Conservation (phyloP, 2,329 filamentous ascomycete genomes). For the Microdochium trichocladiopsis region DNA sequence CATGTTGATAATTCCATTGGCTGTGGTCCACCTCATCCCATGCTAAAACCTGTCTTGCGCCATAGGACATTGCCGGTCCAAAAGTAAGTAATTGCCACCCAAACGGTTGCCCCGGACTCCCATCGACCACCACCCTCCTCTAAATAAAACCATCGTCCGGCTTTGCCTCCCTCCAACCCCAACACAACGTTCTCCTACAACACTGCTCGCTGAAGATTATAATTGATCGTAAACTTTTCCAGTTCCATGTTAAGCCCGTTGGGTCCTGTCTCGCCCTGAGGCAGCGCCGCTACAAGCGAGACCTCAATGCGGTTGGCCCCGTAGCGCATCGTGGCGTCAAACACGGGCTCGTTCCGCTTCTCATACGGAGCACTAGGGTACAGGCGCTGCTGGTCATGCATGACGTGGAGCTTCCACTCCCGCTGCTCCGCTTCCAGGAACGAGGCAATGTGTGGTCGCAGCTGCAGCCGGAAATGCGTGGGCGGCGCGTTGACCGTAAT, state of each 20-base stretch:
- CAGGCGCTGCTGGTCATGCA: slow-evolving; percentile 60
- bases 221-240: slow-evolving; percentile 71
- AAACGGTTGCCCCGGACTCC: no score
- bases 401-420: slow-evolving; percentile 71
- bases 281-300: slow-evolving; percentile 67
- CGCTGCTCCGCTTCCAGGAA: slow-evolving; percentile 53
- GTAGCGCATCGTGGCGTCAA: slow-evolving; percentile 63
- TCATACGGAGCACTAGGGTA: slow-evolving; percentile 40
- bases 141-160: no score
- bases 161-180: no score
- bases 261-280: slow-evolving; percentile 47
- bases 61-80: no score
- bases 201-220: slow-evolving; percentile 44
- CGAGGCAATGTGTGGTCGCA: slow-evolving; percentile 59
- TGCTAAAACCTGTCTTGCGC: no score
- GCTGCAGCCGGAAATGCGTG: slow-evolving; percentile 63
- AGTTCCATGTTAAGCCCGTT: slow-evolving; percentile 62
- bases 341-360: slow-evolving; percentile 58
- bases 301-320: slow-evolving; percentile 76
- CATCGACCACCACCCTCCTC: no score
- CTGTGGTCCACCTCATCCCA: no score
- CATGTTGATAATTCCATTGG: no score
- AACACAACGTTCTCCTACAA: no score
- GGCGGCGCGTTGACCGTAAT: slow-evolving; percentile 63
- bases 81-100: no score